Percentiles rank a stretch among this genome's conserved stretches.
Evolutionary conservation across 2,329 filamentous ascomycete species (phyloP).

Genomic region (Atkinsonella hypoxylon): DNA sequence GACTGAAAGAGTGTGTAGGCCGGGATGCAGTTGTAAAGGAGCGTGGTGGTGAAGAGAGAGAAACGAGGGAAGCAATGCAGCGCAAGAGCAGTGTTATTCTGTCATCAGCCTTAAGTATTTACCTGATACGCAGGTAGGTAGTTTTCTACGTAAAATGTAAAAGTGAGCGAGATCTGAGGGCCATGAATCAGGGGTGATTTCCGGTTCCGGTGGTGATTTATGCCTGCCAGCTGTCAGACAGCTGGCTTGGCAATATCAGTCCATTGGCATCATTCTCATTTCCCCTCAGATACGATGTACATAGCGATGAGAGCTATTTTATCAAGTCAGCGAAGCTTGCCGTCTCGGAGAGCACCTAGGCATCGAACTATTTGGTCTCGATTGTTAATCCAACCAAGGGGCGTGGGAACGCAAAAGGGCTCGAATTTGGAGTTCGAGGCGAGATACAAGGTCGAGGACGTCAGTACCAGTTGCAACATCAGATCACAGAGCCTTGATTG

Average conservation of each 20-base stretch:
- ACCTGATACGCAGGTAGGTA: too few relatives aligned
- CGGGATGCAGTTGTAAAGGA: not conserved
- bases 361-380: too few relatives aligned
- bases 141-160: not conserved
- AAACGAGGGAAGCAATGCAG: not conserved
- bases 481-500: not conserved
- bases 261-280: too few relatives aligned
- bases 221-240: conserved; percentile 7
- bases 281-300: too few relatives aligned
- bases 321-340: not conserved
- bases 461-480: not conserved
- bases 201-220: not conserved
- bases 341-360: not conserved
- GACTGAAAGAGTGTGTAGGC: not conserved
- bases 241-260: not conserved
- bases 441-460: not conserved
- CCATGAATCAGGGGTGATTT: conserved; percentile 1
- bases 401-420: not conserved
- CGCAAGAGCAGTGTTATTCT: too few relatives aligned
- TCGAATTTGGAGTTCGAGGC: not conserved
- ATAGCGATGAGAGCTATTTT: too few relatives aligned
- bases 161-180: conserved; percentile 4
- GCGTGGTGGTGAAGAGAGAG: not conserved
- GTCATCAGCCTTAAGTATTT: too few relatives aligned
- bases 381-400: not conserved